phyloP scores from a whole-genome alignment of 2,329 filamentous ascomycete genomes.

The Aspergillus unguis region DNA sequence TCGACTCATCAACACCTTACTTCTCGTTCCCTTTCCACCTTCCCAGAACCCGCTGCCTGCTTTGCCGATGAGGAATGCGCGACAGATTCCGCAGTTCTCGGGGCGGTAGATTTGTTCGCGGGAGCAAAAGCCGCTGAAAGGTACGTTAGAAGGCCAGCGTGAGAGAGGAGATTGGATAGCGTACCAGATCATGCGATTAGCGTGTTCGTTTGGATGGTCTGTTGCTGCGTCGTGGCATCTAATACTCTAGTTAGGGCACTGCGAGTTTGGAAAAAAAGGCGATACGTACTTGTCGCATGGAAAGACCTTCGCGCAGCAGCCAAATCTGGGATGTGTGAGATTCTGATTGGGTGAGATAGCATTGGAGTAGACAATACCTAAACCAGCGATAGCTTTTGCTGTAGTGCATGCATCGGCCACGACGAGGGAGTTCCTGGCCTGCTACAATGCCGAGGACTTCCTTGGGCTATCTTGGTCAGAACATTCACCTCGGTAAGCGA shows the following conservation, averaged over 20 bases:
- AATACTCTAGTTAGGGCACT: constrained; percentile 10
- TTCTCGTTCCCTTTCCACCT: constrained; percentile 77
- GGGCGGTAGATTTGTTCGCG: constrained; percentile 76
- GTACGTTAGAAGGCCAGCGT: constrained; percentile 1
- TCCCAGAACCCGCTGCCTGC: constrained; percentile 75
- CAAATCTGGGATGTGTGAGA: constrained; percentile 44
- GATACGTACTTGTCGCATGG: constrained; percentile 52
- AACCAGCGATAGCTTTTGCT: constrained; percentile 57
- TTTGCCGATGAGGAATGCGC: constrained; percentile 65
- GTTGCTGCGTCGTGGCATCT: constrained; percentile 71
- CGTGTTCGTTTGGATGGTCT: constrained; percentile 75
- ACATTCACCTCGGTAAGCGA: neutral
- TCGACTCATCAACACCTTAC: constrained; percentile 66
- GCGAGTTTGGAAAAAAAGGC: neutral
- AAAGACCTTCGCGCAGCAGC: constrained; percentile 56
- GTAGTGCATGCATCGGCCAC: constrained; percentile 55
- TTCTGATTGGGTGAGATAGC: neutral
- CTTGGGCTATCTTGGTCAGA: constrained; percentile 33
- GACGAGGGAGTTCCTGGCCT: constrained; percentile 52
- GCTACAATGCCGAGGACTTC: constrained; percentile 55
- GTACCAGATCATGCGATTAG: constrained; percentile 75
- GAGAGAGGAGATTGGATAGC: constrained; percentile 9
- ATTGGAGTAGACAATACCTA: constrained; percentile 32
- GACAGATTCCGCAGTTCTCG: constrained; percentile 73
- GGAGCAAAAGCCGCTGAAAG: constrained; percentile 63